Base-by-base conservation (phyloP, 257 asterid species). In the Lycium barbarum region DNA sequence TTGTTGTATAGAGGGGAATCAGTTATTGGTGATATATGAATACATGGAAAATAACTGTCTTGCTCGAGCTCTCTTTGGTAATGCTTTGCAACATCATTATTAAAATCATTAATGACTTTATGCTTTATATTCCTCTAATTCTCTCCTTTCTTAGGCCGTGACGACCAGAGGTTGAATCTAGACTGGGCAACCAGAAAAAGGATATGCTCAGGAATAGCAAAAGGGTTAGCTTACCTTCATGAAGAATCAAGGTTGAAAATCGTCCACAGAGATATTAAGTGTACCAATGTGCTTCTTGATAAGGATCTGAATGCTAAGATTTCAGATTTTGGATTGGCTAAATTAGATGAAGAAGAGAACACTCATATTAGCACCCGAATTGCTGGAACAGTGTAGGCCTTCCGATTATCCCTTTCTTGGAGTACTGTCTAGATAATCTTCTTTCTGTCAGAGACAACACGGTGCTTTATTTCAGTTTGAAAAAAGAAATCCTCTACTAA, bases 311-410 rank as follows among this genome's bases (percentile, higher is more conserved):
- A 62, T 76, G 91, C 92, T 54, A 90, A 90, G 83, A 90, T 90
- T 71, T 90, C 92, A 66, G 92, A 90, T 59, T 90, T 90, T 85
- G 92, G 92, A 43, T 85, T 90, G 85, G 92, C 92, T 82, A 90
- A 84, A 86, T 89, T 90, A 53, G 89, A 90, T 51, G 92, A 90
- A 90, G 92, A 90, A 74, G 91, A 86, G 72, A 86, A 90, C 84
- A 90, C 92, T 45, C 92, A 90, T 83, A 90, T 90, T 78, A 90
- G 92, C 86, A 90, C 92, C 49, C 86, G 92, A 85, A 86, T 90
- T 38, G 92, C 92, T 33, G 92, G 92, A 85, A 90, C 92, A 65
- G 38, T 90, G 92, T 90, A 82, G 66, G 88, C 67, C 84, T 80
- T 14, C 82, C 20, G n/a, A 35, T 49, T 45, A 67, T 66, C 43